Evolutionary conservation across 805 yeast genomes (phyloP).

Genomic region (Candida tammaniensis): DNA sequence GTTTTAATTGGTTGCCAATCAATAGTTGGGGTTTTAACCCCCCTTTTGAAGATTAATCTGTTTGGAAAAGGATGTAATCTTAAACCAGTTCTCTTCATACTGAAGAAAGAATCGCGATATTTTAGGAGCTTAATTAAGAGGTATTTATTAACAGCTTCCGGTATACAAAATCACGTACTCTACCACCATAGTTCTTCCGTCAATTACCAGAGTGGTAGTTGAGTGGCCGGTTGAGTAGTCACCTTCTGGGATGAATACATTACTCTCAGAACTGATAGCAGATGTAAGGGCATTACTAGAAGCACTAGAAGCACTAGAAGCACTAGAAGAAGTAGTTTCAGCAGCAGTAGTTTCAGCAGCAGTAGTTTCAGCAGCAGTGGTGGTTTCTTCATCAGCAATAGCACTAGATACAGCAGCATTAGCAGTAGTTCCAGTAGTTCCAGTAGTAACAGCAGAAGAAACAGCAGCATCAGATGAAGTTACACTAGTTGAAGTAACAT

Average conservation of each 20-base stretch:
- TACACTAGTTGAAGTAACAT: background rate
- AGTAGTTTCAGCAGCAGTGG: slow-evolving; percentile 1
- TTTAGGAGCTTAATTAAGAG: no score
- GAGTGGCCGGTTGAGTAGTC: slow-evolving; percentile 19
- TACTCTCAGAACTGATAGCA: background rate
- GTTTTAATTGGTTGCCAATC: slow-evolving; percentile 84
- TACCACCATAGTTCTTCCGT: slow-evolving; percentile 22
- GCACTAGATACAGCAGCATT: slow-evolving; percentile 1
- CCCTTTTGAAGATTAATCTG: slow-evolving; percentile 14
- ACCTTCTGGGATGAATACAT: slow-evolving; percentile 18
- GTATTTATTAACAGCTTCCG: slow-evolving; percentile 15
- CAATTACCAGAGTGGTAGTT: slow-evolving; percentile 19
- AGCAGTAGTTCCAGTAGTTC: background rate
- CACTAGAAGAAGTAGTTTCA: background rate
- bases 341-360: slow-evolving; percentile 7
- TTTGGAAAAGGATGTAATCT: slow-evolving; percentile 1
- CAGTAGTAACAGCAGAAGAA: background rate
- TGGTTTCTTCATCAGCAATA: background rate
- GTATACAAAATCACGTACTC: slow-evolving; percentile 24
- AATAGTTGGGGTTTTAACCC: slow-evolving; percentile 61
- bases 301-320: background rate
- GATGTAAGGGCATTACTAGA: background rate
- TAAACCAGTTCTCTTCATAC: no score
- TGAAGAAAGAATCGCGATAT: no score
- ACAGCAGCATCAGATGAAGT: slow-evolving; percentile 2